Conservation (phyloP, 345 rosid genomes). For the Cardamine resedifolia region DNA sequence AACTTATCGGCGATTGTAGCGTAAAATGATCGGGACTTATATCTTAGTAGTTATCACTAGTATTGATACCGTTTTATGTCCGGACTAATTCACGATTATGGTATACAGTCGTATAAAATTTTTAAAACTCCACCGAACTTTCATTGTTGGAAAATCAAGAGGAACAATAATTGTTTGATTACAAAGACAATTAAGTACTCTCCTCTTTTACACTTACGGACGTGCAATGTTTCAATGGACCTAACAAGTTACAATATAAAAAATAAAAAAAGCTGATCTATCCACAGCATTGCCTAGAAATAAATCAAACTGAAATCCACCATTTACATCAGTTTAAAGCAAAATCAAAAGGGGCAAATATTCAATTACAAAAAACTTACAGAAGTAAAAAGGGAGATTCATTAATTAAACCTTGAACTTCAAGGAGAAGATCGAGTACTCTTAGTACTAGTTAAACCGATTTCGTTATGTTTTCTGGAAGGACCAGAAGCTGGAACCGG, state of each 20-base stretch:
- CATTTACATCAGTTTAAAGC: constrained; percentile 21
- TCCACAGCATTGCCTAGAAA: constrained; percentile 7
- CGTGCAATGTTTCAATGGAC: constrained; percentile 14
- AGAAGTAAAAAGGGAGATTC: constrained; percentile 4
- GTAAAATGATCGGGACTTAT: background rate
- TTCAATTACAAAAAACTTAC: background rate
- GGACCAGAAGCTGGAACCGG: constrained; percentile 91
- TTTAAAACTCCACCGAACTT: background rate
- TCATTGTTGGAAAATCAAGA: background rate
- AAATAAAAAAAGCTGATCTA: background rate
- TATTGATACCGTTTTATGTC: background rate
- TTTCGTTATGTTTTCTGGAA: constrained; percentile 83
- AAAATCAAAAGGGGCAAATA: constrained; percentile 5
- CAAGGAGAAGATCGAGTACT: constrained; percentile 34
- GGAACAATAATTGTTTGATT: constrained; percentile 8
- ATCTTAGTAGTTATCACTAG: background rate
- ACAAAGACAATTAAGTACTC: background rate
- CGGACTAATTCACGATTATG: background rate
- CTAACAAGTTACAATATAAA: background rate
- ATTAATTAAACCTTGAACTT: background rate
- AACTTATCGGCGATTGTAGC: background rate
- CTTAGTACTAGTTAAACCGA: constrained; percentile 51
- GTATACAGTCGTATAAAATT: background rate
- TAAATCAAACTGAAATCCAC: constrained; percentile 16
- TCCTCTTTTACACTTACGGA: constrained; percentile 20